These are phyloP conservation scores for Eutrema salsugineum DNA, from an alignment of 441 rosid genomes.

Conservation along the genomic window DNA sequence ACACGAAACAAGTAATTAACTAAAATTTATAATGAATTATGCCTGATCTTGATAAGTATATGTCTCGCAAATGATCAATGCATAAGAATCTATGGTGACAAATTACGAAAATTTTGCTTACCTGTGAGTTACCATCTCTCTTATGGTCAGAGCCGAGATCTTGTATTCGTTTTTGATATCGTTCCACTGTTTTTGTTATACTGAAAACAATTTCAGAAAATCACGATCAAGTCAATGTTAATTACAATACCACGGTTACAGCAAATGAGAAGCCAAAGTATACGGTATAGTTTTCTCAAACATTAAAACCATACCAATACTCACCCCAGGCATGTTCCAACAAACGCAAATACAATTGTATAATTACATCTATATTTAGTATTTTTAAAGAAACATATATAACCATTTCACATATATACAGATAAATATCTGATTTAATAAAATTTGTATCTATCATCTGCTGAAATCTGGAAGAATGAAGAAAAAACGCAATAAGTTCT, in stretches of 20 bases:
- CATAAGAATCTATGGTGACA: neutral
- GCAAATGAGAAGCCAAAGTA: neutral
- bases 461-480: neutral
- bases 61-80: neutral
- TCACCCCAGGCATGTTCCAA: neutral
- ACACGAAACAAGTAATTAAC: neutral
- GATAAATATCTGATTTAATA: neutral
- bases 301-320: neutral
- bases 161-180: constrained; percentile 61
- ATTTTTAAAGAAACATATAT: neutral
- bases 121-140: constrained; percentile 42
- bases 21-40: neutral
- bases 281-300: neutral
- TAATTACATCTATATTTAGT: neutral
- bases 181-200: constrained; percentile 55
- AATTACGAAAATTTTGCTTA: neutral
- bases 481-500: neutral
- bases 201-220: constrained; percentile 31
- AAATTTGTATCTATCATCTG: neutral
- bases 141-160: constrained; percentile 37
- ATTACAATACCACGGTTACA: neutral
- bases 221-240: neutral
- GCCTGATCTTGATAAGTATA: neutral
- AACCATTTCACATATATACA: neutral
- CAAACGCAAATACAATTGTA: neutral